A percentile compares a stretch with the other conserved stretches of the same genome.
These are phyloP conservation scores for Cornus controversa DNA, from an alignment of 148 eudicot species.

Conservation along the genomic window DNA sequence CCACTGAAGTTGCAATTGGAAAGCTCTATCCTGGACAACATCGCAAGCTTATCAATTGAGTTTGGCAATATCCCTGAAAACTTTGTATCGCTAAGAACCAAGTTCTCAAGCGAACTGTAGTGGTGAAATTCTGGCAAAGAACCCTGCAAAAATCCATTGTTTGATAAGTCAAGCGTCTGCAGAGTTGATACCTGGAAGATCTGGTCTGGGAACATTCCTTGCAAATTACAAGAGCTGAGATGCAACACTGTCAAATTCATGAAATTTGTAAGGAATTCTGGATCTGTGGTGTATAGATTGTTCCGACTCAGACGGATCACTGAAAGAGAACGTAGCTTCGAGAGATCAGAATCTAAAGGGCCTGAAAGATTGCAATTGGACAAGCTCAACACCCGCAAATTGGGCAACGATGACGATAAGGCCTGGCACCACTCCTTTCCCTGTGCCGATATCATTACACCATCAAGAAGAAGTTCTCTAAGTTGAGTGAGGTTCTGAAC, in stretches of 20 bases:
- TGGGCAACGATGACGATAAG: slow-evolving; percentile 17
- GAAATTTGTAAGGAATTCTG: slow-evolving; percentile 14
- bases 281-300: slow-evolving; percentile 6
- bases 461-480: slow-evolving; percentile 24
- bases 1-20: slow-evolving; percentile 1
- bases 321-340: slow-evolving; percentile 10
- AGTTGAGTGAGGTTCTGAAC: slow-evolving; percentile 16
- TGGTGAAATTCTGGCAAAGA: slow-evolving; percentile 17
- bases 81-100: neutral
- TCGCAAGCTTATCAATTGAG: neutral
- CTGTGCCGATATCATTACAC: slow-evolving; percentile 9
- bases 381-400: slow-evolving; percentile 25
- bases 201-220: slow-evolving; percentile 13
- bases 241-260: slow-evolving; percentile 12
- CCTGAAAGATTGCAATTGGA: slow-evolving; percentile 13
- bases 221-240: slow-evolving; percentile 1
- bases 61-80: slow-evolving; percentile 9
- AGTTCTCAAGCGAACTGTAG: slow-evolving; percentile 10
- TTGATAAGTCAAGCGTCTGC: neutral
- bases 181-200: slow-evolving; percentile 20
- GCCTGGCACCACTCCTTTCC: slow-evolving; percentile 13
- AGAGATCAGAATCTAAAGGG: slow-evolving; percentile 7
- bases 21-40: neutral
- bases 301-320: slow-evolving; percentile 10
- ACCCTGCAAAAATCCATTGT: slow-evolving; percentile 11